phyloP scores from a whole-genome alignment of 345 rosid species.

The Gossypium turneri region DNA sequence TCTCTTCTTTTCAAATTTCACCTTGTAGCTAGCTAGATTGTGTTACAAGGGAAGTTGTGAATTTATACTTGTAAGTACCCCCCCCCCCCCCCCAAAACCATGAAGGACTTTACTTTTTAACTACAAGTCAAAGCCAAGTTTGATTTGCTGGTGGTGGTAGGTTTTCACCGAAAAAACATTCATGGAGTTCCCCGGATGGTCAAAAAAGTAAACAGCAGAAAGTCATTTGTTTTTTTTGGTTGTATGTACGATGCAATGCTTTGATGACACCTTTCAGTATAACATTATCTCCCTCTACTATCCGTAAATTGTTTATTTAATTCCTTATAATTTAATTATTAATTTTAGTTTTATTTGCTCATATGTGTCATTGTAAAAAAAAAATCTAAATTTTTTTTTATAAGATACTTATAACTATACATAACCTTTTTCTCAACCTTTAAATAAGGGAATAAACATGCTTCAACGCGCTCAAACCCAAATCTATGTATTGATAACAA shows the following conservation, averaged over 20 bases:
- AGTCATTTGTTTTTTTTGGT: background rate
- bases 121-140: constrained; percentile 17
- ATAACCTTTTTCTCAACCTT: no score
- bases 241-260: background rate
- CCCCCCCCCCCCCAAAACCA: no score
- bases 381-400: no score
- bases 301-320: no score
- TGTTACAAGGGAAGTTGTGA: background rate
- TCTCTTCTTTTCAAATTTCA: background rate
- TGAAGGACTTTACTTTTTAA: background rate
- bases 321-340: no score
- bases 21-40: background rate
- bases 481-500: no score
- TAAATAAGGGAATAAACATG: no score
- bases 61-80: background rate
- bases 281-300: no score
- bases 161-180: constrained; percentile 9
- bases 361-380: no score
- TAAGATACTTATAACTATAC: no score
- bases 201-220: background rate
- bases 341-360: no score
- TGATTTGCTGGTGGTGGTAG: constrained; percentile 14
- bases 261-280: background rate
- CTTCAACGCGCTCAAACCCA: accelerated
- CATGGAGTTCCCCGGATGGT: constrained; percentile 2